Evolutionary conservation across 345 rosid species (phyloP).

Genomic region (Euphorbia tirucalli): DNA sequence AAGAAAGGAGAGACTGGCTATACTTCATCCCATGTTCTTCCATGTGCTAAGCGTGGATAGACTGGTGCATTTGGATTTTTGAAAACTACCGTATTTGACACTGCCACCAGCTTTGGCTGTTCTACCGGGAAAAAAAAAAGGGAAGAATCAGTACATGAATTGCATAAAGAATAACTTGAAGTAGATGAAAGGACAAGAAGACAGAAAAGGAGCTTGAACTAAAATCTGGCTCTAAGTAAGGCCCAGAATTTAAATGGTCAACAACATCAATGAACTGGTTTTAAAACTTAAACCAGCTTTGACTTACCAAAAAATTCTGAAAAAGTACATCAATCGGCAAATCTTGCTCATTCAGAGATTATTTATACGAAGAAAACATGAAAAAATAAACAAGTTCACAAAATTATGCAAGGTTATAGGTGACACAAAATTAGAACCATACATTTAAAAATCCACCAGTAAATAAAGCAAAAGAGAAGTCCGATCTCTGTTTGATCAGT

Average conservation of each 20-base stretch:
- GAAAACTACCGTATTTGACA: slow-evolving; percentile 57
- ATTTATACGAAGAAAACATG: not conserved
- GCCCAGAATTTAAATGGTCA: too few species aligned
- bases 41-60: slow-evolving; percentile 69
- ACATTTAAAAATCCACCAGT: slow-evolving; percentile 60
- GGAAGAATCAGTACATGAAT: not conserved
- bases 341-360: not conserved
- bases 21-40: slow-evolving; percentile 72
- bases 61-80: slow-evolving; percentile 67
- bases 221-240: too few species aligned
- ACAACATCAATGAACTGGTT: too few species aligned
- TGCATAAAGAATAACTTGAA: not conserved
- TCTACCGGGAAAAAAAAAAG: not conserved
- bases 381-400: not conserved
- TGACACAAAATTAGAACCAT: slow-evolving; percentile 17
- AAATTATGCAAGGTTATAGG: not conserved
- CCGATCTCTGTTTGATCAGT: slow-evolving; percentile 74
- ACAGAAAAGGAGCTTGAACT: too few species aligned
- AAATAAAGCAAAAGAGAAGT: slow-evolving; percentile 60
- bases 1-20: slow-evolving; percentile 16
- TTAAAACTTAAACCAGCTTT: too few species aligned
- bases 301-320: too few species aligned
- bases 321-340: not conserved
- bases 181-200: not conserved
- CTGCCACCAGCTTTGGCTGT: slow-evolving; percentile 67